Evolutionary conservation across 345 rosid genomes (phyloP).

Genomic region (Syzygium oleosum): DNA sequence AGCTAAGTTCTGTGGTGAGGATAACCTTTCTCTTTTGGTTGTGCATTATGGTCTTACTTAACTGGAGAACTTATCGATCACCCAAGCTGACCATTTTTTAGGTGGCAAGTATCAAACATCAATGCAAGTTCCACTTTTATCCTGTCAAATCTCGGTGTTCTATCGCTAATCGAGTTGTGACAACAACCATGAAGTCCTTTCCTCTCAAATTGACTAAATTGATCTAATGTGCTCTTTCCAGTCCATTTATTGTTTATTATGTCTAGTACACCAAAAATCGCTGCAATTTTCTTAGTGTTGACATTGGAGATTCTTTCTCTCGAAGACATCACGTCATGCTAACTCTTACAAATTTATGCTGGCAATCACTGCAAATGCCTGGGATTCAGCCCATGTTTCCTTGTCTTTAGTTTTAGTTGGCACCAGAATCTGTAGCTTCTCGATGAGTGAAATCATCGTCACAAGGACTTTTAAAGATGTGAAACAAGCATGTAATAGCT

Average conservation of each 20-base stretch:
- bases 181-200: not conserved
- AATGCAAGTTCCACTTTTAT: not conserved
- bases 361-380: not conserved
- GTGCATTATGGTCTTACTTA: not conserved
- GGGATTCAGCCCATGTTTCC: not conserved
- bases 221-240: not conserved
- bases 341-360: not conserved
- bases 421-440: not conserved
- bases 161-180: not conserved
- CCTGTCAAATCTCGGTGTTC: not conserved
- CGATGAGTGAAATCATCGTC: not conserved
- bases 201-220: not conserved
- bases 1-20: conserved; percentile 29
- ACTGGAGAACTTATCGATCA: not conserved
- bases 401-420: not conserved
- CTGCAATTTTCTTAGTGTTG: not conserved
- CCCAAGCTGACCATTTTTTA: not conserved
- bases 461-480: not conserved
- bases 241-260: not conserved
- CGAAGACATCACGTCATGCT: not conserved
- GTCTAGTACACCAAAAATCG: not conserved
- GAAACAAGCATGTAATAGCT: not conserved
- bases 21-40: conserved; percentile 3
- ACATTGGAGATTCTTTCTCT: not conserved
- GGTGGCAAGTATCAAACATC: not conserved